phyloP scores from a whole-genome alignment of 2,329 filamentous ascomycete genomes.

The Microcyclospora tardicrescens region DNA sequence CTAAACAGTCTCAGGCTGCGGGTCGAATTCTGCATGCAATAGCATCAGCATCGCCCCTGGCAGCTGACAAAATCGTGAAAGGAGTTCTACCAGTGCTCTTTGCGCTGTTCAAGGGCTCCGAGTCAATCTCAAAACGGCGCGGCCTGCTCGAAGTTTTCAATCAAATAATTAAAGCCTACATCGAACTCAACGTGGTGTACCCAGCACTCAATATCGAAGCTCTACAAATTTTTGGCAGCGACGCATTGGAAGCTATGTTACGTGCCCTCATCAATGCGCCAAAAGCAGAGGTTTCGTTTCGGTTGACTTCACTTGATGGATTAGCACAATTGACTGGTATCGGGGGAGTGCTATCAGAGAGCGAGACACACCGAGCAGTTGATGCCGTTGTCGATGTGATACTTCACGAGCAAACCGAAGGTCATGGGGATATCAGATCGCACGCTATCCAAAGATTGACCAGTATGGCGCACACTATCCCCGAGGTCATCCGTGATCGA shows the following conservation, averaged over 20 bases:
- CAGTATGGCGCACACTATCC: slow-evolving; percentile 49
- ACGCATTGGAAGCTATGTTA: slow-evolving; percentile 30
- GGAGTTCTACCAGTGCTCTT: slow-evolving; percentile 46
- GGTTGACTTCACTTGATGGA: slow-evolving; percentile 32
- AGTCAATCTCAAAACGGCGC: slow-evolving; percentile 49
- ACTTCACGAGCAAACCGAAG: slow-evolving; percentile 44
- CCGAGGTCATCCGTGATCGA: slow-evolving; percentile 49
- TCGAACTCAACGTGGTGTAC: slow-evolving; percentile 36
- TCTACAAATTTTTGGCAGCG: slow-evolving; percentile 27
- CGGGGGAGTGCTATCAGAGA: slow-evolving; percentile 28
- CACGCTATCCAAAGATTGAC: slow-evolving; percentile 46
- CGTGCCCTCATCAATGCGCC: slow-evolving; percentile 32
- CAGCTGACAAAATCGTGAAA: slow-evolving; percentile 44
- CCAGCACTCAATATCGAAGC: slow-evolving; percentile 22
- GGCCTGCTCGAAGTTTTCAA: slow-evolving; percentile 49
- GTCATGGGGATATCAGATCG: slow-evolving; percentile 44
- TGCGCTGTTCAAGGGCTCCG: slow-evolving; percentile 46
- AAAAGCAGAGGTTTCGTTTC: slow-evolving; percentile 37
- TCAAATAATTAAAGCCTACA: slow-evolving; percentile 45
- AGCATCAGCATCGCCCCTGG: slow-evolving; percentile 40
- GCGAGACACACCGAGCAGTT: slow-evolving; percentile 37
- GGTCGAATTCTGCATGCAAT: slow-evolving; percentile 47
- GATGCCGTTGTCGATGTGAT: slow-evolving; percentile 50
- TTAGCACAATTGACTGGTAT: slow-evolving; percentile 31
- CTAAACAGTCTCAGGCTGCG: slow-evolving; percentile 53